Base-by-base conservation (phyloP, 352 stramenopile genomes). In the Achlya hypogyna region DNA sequence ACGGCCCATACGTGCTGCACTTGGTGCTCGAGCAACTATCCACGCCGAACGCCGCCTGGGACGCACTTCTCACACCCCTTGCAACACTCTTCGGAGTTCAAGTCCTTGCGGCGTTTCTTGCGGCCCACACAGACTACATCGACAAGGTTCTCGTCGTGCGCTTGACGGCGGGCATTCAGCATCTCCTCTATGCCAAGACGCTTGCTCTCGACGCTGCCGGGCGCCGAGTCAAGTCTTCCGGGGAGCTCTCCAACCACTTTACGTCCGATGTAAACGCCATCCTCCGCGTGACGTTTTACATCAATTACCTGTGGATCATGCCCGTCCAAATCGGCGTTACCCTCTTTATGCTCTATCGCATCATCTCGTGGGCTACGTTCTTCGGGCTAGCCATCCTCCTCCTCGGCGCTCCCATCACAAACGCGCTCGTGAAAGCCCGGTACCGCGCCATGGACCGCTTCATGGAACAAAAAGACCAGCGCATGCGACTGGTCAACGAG, bases 401-500 rank as follows among this genome's bases (percentile, higher is more conserved):
- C 0, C 0, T 75, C 1, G 76, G 73, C 2, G 72, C 78, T 25
- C 0, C 74, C 0, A 25, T 54, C 0, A 93, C 78, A 12, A 78
- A 81, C 43, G 28, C 72, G 1, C 72, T 97, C 8, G 75, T 79
- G 9, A 74, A 74, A 27, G 69, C 62, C 31, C 74, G 79, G 18
- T 75, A 76, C 29, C 27, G 53, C 0, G 65, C 85, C 1, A 89
- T 95, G 71, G 74, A 82, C 27, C 60, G 72, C 12, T 69, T 98
- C 29, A 96, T 97, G 81, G 69, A 74, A 56, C 71, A 79, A 20
- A 93, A 90, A 49, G 95, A 98, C 72, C 65, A 71, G 12, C 84
- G 95, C 9, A 85, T 98, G 52, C 94, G 97, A 65, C 43, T 87
- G 0, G 86, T 95, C 35, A 96, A 90, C 62, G 95, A 98, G 71